A percentile compares a stretch with the other conserved stretches of the same genome.
Conservation (phyloP, 2,329 filamentous ascomycete genomes). For the Ophiostoma ips region DNA sequence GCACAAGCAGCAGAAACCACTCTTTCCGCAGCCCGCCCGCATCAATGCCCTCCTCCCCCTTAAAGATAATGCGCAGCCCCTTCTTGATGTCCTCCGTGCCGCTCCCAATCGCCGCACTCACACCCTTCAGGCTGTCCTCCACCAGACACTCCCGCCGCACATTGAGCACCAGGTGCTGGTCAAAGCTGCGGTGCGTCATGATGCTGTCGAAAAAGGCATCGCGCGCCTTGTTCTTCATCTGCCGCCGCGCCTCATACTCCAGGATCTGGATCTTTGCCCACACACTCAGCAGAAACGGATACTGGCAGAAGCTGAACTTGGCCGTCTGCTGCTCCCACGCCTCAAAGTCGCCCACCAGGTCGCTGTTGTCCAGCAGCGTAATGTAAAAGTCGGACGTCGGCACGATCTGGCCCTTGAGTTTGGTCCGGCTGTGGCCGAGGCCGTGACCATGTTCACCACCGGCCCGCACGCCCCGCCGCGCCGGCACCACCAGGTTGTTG, state of each 20-base stretch:
- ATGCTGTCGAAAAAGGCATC: conserved; percentile 89
- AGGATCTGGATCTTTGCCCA: conserved; percentile 85
- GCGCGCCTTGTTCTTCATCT: conserved; percentile 79
- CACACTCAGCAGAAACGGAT: conserved; percentile 82
- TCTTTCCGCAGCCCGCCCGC: conserved; percentile 83
- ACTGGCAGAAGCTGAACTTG: conserved; percentile 82
- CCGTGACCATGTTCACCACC: conserved; percentile 29
- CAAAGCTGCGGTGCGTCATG: conserved; percentile 56
- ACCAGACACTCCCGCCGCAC: conserved; percentile 76
- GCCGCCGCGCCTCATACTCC: conserved; percentile 72
- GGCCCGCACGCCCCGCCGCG: conserved; percentile 15
- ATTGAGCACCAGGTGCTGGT: conserved; percentile 63
- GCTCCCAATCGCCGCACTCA: conserved; percentile 72
- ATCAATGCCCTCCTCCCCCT: conserved; percentile 82
- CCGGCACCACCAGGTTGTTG: conserved; percentile 31
- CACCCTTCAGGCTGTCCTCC: conserved; percentile 72
- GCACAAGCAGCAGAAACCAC: conserved; percentile 79
- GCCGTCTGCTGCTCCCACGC: conserved; percentile 63
- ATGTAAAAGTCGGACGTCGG: conserved; percentile 81
- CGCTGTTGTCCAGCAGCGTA: conserved; percentile 71
- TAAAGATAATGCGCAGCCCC: conserved; percentile 70
- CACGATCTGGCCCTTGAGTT: conserved; percentile 57
- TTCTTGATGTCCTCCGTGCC: conserved; percentile 83
- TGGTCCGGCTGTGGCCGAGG: conserved; percentile 29
- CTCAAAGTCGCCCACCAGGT: conserved; percentile 75